These are phyloP conservation scores for Pestalotiopsis fici DNA, from an alignment of 2,329 filamentous ascomycete genomes.

Conservation along the genomic window DNA sequence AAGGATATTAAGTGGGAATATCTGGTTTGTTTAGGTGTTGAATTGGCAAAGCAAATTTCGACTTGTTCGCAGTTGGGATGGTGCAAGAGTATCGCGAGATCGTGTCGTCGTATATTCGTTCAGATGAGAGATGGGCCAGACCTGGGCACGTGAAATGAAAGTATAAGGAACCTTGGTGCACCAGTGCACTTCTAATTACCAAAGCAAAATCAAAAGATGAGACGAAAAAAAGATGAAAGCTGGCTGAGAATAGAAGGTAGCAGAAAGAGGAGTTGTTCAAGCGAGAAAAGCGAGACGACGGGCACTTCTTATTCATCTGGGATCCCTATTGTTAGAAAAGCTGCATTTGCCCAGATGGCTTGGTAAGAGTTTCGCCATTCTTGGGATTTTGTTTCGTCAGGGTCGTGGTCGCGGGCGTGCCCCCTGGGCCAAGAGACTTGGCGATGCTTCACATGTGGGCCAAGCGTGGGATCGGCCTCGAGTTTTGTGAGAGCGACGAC, in stretches of 20 bases:
- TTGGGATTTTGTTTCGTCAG: slow-evolving; percentile 12
- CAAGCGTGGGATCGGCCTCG: slow-evolving; percentile 26
- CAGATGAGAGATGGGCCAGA: slow-evolving; percentile 10
- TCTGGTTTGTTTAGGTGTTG: too few relatives aligned
- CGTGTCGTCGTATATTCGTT: background rate
- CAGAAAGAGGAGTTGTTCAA: slow-evolving; percentile 8
- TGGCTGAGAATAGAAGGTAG: slow-evolving; percentile 12
- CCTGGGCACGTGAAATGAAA: slow-evolving; percentile 4
- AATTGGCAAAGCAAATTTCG: too few relatives aligned
- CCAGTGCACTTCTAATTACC: slow-evolving; percentile 21
- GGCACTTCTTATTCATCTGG: slow-evolving; percentile 1
- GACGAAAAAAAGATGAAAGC: slow-evolving; percentile 13
- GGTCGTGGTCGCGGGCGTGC: slow-evolving; percentile 6
- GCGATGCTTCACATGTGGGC: slow-evolving; percentile 10
- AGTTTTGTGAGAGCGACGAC: background rate
- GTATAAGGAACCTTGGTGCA: slow-evolving; percentile 16
- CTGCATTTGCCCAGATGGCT: slow-evolving; percentile 6
- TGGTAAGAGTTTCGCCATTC: background rate
- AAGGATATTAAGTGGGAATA: background rate
- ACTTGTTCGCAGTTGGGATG: too few relatives aligned
- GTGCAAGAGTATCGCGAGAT: too few relatives aligned
- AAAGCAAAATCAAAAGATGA: slow-evolving; percentile 12
- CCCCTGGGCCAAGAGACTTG: slow-evolving; percentile 7
- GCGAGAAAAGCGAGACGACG: background rate
- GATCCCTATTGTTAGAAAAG: background rate